Conservation (phyloP, 225 moss, liverwort and hornwort genomes). For the Physcomitrellopsis africana region DNA sequence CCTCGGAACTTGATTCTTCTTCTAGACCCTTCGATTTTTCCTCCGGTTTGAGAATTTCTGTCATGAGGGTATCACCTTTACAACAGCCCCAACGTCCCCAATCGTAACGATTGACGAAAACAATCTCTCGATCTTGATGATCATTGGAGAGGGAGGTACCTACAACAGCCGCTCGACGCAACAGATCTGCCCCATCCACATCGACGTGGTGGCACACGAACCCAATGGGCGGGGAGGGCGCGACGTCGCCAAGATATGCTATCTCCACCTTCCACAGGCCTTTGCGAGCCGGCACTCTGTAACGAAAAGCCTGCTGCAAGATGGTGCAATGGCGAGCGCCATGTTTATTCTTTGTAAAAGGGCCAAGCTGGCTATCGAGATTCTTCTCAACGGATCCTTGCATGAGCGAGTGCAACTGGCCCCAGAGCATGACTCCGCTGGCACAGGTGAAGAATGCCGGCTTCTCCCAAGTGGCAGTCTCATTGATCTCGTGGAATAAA, state of each 20-base stretch:
- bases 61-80: neutral
- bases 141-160: constrained; percentile 7
- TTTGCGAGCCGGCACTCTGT: constrained; percentile 25
- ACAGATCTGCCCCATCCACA: neutral
- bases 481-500: no score
- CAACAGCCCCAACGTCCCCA: constrained; percentile 10
- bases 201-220: constrained; percentile 26
- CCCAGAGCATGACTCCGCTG: constrained; percentile 40
- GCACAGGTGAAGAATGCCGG: constrained; percentile 31
- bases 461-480: neutral
- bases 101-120: constrained; percentile 11
- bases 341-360: neutral
- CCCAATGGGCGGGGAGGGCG: neutral
- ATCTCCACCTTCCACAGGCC: constrained; percentile 23
- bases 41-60: constrained; percentile 17
- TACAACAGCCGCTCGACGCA: constrained; percentile 16
- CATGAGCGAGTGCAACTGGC: constrained; percentile 35
- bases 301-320: constrained; percentile 17
- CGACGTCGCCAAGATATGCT: neutral
- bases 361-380: constrained; percentile 29
- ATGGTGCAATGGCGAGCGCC: neutral
- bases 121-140: constrained; percentile 21
- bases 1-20: neutral
- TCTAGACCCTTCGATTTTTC: neutral
- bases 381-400: constrained; percentile 18